A percentile compares a stretch with the other conserved stretches of the same genome.
These are phyloP conservation scores for Ophiorrhiza pumila DNA, from an alignment of 257 asterid genomes.

Conservation along the genomic window DNA sequence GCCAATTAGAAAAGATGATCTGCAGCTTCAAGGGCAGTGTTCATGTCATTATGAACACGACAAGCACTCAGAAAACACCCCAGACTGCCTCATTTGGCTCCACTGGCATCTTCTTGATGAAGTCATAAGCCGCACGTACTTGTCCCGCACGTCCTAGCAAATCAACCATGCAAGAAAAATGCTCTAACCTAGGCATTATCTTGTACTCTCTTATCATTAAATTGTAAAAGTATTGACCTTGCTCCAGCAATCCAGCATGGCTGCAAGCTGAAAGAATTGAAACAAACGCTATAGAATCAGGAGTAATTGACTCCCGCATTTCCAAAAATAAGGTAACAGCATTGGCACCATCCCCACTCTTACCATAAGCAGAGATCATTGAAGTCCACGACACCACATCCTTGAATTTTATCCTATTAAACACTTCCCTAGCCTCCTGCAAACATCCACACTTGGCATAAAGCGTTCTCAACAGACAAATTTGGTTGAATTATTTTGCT, in stretches of 20 bases:
- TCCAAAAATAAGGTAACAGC: constrained; percentile 57
- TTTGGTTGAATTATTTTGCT: constrained; percentile 52
- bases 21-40: constrained; percentile 74
- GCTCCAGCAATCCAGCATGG: constrained; percentile 68
- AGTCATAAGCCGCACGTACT: constrained; percentile 63
- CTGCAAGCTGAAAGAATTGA: constrained; percentile 91
- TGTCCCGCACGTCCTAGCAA: constrained; percentile 74
- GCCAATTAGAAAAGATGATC: constrained; percentile 72
- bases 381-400: constrained; percentile 96
- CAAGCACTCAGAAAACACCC: constrained; percentile 83
- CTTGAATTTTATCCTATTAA: constrained; percentile 51
- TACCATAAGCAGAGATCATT: constrained; percentile 78
- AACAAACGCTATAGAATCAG: constrained; percentile 85
- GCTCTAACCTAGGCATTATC: constrained; percentile 72
- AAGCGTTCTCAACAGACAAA: constrained; percentile 73
- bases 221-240: constrained; percentile 52
- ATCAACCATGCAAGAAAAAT: constrained; percentile 84
- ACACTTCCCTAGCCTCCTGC: constrained; percentile 73
- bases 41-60: constrained; percentile 63
- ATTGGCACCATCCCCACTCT: constrained; percentile 69
- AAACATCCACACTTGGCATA: constrained; percentile 92
- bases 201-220: constrained; percentile 58
- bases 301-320: constrained; percentile 52
- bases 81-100: constrained; percentile 75
- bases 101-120: constrained; percentile 50